A percentile compares a stretch with the other conserved stretches of the same genome.
These are phyloP conservation scores for Xylariaceae sp. DNA, from an alignment of 2,329 filamentous ascomycete genomes.

Conservation along the genomic window DNA sequence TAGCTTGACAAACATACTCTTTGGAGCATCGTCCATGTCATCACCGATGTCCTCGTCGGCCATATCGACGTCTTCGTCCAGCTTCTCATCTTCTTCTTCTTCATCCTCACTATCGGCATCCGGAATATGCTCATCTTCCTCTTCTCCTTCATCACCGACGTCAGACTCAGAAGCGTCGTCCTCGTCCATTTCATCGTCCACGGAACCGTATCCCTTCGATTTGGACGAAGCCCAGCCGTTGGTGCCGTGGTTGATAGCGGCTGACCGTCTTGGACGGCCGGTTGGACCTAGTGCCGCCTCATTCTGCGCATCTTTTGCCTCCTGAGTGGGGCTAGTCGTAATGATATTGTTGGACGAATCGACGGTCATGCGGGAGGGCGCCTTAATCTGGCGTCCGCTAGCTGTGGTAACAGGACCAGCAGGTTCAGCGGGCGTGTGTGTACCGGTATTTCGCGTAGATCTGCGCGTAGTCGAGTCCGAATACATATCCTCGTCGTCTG, in stretches of 20 bases:
- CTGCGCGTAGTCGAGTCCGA: conserved; percentile 61
- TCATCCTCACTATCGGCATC: conserved; percentile 55
- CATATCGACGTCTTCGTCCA: conserved; percentile 50
- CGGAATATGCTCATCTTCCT: conserved; percentile 63
- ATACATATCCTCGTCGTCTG: conserved; percentile 72
- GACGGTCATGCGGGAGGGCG: conserved; percentile 60
- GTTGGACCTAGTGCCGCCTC: conserved; percentile 39
- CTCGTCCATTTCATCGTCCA: conserved; percentile 51
- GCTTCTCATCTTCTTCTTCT: conserved; percentile 46
- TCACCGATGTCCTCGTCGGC: conserved; percentile 48
- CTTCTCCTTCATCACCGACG: conserved; percentile 63
- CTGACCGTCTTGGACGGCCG: conserved; percentile 48
- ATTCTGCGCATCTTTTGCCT: conserved; percentile 31
- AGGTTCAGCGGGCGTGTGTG: conserved; percentile 66
- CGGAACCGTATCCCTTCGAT: conserved; percentile 51
- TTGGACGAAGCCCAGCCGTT: conserved; percentile 44
- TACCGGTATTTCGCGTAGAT: conserved; percentile 68
- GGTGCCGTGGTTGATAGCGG: conserved; percentile 44
- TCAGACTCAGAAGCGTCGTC: conserved; percentile 70
- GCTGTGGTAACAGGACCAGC: conserved; percentile 63
- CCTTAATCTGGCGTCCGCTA: conserved; percentile 78
- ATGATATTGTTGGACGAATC: conserved; percentile 47
- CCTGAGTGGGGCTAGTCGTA: conserved; percentile 37
- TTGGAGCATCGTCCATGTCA: conserved; percentile 40
- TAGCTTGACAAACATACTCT: conserved; percentile 72